Evolutionary conservation across 345 rosid genomes (phyloP), one percentile per base, ranked within the genome.

Genomic region (Excoecaria cochinchinensis): DNA sequence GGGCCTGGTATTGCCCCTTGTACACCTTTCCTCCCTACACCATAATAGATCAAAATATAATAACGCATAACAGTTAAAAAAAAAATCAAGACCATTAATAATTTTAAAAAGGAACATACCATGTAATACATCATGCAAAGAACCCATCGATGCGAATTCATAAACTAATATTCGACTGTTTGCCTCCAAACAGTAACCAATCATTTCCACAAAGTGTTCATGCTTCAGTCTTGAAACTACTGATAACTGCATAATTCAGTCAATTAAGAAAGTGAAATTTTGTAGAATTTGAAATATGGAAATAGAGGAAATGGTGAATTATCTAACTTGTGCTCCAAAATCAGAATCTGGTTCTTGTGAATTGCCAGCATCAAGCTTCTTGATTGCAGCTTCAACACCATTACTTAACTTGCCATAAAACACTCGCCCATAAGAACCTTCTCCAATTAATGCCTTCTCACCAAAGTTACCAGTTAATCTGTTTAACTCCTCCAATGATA

Each of bases 1-100:
- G 98, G 98, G 70, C 97, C 97, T 39, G 99, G 97, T 79, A 86
- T 97, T 58, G 99, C 97, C 22, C 94, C 94, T 81, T 93, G 95
- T 9, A 92, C 95, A 0, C 97, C 97, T 86, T 96, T 96, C 79
- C 97, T 90, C 75, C 99, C 99, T 95, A 81, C 65, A 70, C 0
- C 19, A 53, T 0, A 56, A 46, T 4, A 57, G 3, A 57, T 19
- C 25, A 57, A n/a, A 22, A 6, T n/a, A 19, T n/a, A n/a, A 1
- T n/a, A 6, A 31, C 1, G 31, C 31, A 31, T 31, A 2, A 31
- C 31, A 31, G 1, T 31, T 31, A 0, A 31, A 31, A 31, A 31
- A 31, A 31, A 31, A 31, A 31, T 31, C 31, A 31, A 31, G 31
- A 31, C 31, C 31, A 31, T 2, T 31, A 31, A 31, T 31, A 31